Evolutionary conservation across 2,329 filamentous ascomycete species (phyloP), one percentile per base, ranked within the genome.

Genomic region (Phialophora expanda): DNA sequence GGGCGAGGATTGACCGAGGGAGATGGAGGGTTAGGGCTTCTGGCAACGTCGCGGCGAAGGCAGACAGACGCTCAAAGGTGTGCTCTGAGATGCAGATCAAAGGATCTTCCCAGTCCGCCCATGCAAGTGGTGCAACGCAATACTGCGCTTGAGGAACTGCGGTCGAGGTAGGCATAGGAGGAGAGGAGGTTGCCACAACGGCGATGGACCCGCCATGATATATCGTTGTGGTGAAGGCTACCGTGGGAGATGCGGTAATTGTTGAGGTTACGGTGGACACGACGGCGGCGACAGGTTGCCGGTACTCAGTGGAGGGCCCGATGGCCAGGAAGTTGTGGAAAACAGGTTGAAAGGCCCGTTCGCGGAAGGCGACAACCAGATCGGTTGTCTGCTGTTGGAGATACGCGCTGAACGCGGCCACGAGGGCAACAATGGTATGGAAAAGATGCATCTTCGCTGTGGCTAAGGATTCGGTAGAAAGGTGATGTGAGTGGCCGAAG

Each of bases 301-400:
- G 30, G 30, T 30, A 30, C 30, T 9, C 30, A 8, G 30, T 28
- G 53, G 56, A 11, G 22, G 56, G 22, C 24, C 34, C 56, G 24
- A 59, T 59, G 56, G 56, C 56, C 38, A 59, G 56, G 56, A 59
- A 28, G n/a, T 28, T 50, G 12, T 48, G 12, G 24, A 59, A 59
- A 32, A 57, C 14, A 20, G 56, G 56, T 20, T 28, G 48, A 3
- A 51, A 12, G 48, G 44, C 12, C 17, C 26, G 44, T 22, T 59
- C n/a, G 7, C 28, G 4, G 56, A 59, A 59, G n/a, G 26, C 28
- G 44, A 11, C 9, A 22, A 59, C 28, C 6, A 59, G 38, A n/a
- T 59, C 56, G 24, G 38, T 59, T 17, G 38, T 32, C 17, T 50
- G 26, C 26, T 59, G 34, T 17, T 59, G 41, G 24, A 59, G 11